Conservation (phyloP, 2,329 filamentous ascomycete species). For the Xylaria sp. region DNA sequence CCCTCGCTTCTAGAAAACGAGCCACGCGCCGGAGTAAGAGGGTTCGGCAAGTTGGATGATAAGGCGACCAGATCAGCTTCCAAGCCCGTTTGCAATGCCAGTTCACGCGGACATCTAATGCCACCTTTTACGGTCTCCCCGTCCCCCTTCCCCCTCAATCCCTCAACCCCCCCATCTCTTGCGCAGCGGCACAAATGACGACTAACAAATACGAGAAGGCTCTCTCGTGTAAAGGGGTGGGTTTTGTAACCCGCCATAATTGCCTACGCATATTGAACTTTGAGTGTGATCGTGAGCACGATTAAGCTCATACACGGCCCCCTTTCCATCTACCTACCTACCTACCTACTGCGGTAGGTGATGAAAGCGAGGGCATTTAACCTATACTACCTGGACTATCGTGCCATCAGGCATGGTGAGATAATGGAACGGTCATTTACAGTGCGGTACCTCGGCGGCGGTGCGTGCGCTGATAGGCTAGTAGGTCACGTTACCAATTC, state of each 20-base stretch:
- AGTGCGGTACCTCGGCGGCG: slow-evolving; percentile 13
- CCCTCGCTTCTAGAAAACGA: slow-evolving; percentile 30
- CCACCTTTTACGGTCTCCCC: not conserved
- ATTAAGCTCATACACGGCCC: slow-evolving; percentile 1
- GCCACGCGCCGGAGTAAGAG: slow-evolving; percentile 22
- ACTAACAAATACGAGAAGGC: slow-evolving; percentile 4
- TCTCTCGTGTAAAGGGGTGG: slow-evolving; percentile 10
- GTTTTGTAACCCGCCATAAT: slow-evolving; percentile 28
- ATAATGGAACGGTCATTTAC: slow-evolving; percentile 20
- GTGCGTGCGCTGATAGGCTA: slow-evolving; percentile 22
- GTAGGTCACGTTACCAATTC: slow-evolving; percentile 24
- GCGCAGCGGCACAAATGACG: not conserved
- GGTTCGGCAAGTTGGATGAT: slow-evolving; percentile 24
- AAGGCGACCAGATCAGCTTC: slow-evolving; percentile 5
- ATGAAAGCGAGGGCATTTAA: slow-evolving; percentile 10
- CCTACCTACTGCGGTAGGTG: too few species aligned
- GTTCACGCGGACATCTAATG: not conserved
- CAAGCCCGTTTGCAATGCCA: not conserved
- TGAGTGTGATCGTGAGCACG: slow-evolving; percentile 14
- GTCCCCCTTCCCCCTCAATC: not conserved
- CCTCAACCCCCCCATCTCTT: not conserved
- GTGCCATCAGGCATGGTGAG: slow-evolving; percentile 21
- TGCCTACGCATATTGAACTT: not conserved
- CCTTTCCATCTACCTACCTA: too few species aligned
- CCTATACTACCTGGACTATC: slow-evolving; percentile 18